Evolutionary conservation across 441 rosid genomes (phyloP).

Genomic region (Lepidium campestre): DNA sequence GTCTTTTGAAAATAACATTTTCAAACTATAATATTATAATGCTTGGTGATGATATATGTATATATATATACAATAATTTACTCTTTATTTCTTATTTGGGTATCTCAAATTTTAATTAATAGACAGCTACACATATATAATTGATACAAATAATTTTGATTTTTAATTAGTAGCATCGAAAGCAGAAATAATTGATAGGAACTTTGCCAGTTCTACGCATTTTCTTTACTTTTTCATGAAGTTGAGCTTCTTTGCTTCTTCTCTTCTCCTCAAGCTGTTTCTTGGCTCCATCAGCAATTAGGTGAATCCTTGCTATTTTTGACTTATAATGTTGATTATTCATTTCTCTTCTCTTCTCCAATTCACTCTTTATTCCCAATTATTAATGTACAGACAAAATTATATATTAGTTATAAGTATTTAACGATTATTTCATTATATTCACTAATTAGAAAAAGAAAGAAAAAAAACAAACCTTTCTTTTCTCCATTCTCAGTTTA

Average conservation of each 20-base stretch:
- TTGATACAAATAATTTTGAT: neutral
- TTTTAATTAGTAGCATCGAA: conserved; percentile 24
- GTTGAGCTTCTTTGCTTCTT: conserved; percentile 42
- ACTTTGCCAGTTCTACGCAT: conserved; percentile 31
- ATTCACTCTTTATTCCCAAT: conserved; percentile 42
- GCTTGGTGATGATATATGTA: neutral
- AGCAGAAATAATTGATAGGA: conserved; percentile 49
- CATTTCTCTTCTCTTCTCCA: conserved; percentile 48
- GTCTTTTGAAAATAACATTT: neutral
- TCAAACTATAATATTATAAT: neutral
- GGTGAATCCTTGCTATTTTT: conserved; percentile 53
- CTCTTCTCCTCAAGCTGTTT: conserved; percentile 56
- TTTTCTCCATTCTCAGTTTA: conserved; percentile 49
- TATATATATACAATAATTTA: neutral
- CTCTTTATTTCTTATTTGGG: neutral
- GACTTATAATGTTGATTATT: conserved; percentile 43
- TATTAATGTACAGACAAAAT: neutral
- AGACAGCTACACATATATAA: neutral
- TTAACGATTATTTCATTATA: neutral
- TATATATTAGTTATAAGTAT: neutral
- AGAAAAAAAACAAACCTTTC: conserved; percentile 36
- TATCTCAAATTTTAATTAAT: neutral
- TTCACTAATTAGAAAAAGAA: neutral
- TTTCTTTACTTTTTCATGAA: conserved; percentile 41
- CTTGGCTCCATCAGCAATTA: conserved; percentile 55